These are phyloP conservation scores for Syzygium malaccense DNA, from an alignment of 441 rosid genomes.

Conservation along the genomic window DNA sequence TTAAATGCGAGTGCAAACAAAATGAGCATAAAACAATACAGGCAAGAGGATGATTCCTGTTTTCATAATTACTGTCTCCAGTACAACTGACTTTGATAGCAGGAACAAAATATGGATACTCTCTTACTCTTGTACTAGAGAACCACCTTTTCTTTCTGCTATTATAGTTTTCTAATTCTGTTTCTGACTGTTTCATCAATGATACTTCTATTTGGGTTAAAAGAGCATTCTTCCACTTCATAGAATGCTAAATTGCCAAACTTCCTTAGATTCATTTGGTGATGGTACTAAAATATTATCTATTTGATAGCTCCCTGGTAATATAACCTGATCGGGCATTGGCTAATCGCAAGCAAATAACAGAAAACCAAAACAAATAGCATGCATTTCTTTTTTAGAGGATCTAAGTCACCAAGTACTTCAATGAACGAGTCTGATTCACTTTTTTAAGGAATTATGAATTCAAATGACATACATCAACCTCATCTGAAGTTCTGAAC, in stretches of 20 bases:
- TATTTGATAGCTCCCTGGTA: not conserved
- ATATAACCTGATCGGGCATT: not conserved
- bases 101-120: not conserved
- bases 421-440: not conserved
- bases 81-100: not conserved
- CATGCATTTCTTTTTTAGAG: not conserved
- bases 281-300: not conserved
- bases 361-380: not conserved
- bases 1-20: not conserved
- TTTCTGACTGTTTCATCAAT: not conserved
- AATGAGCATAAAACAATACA: not conserved
- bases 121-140: not conserved
- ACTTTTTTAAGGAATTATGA: not conserved
- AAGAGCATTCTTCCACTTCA: not conserved
- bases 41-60: not conserved
- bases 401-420: not conserved
- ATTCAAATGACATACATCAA: not conserved
- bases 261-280: not conserved
- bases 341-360: not conserved
- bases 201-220: not conserved
- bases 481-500: not conserved
- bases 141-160: not conserved
- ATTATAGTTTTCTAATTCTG: not conserved
- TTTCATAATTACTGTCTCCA: not conserved
- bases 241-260: not conserved